A percentile compares a stretch with the other conserved stretches of the same genome.
Evolutionary conservation across 2,329 filamentous ascomycete genomes (phyloP).

Genomic region (Aspergillus sp.): DNA sequence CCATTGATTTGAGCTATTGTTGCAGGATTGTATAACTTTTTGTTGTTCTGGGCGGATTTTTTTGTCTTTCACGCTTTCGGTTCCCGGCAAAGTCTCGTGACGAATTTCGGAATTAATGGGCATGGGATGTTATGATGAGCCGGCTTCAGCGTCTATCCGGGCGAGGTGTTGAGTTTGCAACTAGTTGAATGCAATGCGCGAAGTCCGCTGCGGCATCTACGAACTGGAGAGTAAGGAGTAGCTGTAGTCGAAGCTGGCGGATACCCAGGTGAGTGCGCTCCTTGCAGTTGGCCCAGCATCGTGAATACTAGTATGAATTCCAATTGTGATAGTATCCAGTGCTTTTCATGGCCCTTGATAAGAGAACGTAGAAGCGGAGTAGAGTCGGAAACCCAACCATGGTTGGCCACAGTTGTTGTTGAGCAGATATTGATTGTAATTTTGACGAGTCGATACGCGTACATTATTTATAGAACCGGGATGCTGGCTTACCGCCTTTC

Average conservation of each 20-base stretch:
- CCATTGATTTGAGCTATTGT: conserved; percentile 16
- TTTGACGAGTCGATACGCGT: background rate
- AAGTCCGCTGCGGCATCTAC: conserved; percentile 1
- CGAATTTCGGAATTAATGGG: conserved; percentile 25
- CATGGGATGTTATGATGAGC: conserved; percentile 22
- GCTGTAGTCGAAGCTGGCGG: background rate
- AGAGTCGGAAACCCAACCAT: too few relatives aligned
- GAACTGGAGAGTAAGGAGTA: conserved; percentile 8
- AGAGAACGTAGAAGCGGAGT: background rate
- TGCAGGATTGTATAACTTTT: conserved; percentile 19
- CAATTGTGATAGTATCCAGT: background rate
- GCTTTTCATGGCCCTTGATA: background rate
- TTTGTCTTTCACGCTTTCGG: conserved; percentile 12
- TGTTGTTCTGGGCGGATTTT: conserved; percentile 13
- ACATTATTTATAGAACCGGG: conserved; percentile 4
- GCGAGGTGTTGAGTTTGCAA: background rate
- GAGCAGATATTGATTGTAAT: too few relatives aligned
- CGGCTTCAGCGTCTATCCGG: conserved; percentile 3
- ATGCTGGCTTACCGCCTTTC: background rate
- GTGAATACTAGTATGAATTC: background rate
- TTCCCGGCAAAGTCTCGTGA: conserved; percentile 14
- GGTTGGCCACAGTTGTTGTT: background rate
- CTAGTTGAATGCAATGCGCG: conserved; percentile 15
- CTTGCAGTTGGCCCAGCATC: background rate
- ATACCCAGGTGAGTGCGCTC: conserved; percentile 1